These are phyloP conservation scores for Phytophthora megakarya DNA, from an alignment of 352 stramenopile genomes.

Conservation along the genomic window DNA sequence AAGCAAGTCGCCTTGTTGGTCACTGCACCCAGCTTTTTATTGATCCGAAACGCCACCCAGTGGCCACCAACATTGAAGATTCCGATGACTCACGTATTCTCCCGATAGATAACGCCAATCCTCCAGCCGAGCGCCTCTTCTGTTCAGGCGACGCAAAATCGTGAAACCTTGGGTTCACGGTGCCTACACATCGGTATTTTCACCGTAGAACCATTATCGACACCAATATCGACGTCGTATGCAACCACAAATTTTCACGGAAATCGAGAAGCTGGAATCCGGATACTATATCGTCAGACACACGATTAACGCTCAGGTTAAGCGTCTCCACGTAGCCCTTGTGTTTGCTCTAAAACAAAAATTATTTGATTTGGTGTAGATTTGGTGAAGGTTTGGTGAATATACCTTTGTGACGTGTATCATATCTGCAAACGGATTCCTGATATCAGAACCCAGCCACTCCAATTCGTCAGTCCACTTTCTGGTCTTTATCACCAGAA, in stretches of 20 bases:
- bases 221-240: background rate
- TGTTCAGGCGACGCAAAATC: background rate
- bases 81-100: constrained; percentile 37
- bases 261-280: background rate
- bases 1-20: too few species aligned
- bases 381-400: background rate
- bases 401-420: background rate
- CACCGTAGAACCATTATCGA: background rate
- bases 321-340: background rate
- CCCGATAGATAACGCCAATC: background rate
- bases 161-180: too few species aligned
- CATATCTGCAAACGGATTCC: background rate
- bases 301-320: background rate
- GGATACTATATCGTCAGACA: background rate
- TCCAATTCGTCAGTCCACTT: background rate
- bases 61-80: background rate
- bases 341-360: background rate
- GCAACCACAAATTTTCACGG: background rate
- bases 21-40: background rate
- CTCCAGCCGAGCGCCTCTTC: background rate
- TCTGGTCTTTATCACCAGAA: background rate
- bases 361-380: too few species aligned
- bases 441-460: background rate
- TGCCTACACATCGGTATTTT: too few species aligned
- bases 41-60: background rate